phyloP scores from a whole-genome alignment of 2,329 filamentous ascomycete species.

The Diaporthe sp. region DNA sequence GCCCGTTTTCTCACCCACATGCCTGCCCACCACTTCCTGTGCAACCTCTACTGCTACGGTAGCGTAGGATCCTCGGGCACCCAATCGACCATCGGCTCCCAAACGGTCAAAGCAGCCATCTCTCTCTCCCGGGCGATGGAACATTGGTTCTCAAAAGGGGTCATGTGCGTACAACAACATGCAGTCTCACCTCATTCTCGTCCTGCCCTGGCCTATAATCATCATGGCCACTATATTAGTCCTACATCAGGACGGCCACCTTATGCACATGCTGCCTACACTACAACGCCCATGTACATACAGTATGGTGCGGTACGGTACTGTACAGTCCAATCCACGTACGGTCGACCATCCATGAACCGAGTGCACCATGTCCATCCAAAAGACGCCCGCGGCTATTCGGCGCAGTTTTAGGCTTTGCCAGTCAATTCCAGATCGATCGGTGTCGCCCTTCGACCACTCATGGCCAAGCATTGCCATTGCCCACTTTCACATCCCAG shows the following conservation, averaged over 20 bases:
- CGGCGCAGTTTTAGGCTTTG: constrained; percentile 27
- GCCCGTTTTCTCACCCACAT: constrained; percentile 23
- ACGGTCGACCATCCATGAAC: not conserved
- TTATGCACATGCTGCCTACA: constrained; percentile 27
- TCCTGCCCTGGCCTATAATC: constrained; percentile 13
- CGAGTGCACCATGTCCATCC: not conserved
- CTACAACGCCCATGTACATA: not conserved
- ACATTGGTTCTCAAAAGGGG: constrained; percentile 30
- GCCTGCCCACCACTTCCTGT: not conserved
- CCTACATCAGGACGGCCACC: constrained; percentile 10
- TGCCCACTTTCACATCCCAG: constrained; percentile 35
- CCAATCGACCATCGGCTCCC: constrained; percentile 25
- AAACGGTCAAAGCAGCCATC: constrained; percentile 29
- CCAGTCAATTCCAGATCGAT: constrained; percentile 26
- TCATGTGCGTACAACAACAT: constrained; percentile 23
- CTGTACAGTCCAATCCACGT: not conserved
- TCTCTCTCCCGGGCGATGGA: constrained; percentile 19
- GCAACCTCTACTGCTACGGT: constrained; percentile 19
- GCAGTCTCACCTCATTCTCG: constrained; percentile 19
- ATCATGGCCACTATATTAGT: constrained; percentile 6
- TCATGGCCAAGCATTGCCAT: constrained; percentile 20
- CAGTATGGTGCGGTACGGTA: not conserved
- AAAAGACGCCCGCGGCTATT: constrained; percentile 11
- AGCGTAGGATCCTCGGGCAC: constrained; percentile 27
- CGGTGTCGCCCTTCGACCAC: constrained; percentile 24